Evolutionary conservation across 495 filamentous ascomycete genomes (phyloP).

Genomic region (Talaromyces wortmannii): DNA sequence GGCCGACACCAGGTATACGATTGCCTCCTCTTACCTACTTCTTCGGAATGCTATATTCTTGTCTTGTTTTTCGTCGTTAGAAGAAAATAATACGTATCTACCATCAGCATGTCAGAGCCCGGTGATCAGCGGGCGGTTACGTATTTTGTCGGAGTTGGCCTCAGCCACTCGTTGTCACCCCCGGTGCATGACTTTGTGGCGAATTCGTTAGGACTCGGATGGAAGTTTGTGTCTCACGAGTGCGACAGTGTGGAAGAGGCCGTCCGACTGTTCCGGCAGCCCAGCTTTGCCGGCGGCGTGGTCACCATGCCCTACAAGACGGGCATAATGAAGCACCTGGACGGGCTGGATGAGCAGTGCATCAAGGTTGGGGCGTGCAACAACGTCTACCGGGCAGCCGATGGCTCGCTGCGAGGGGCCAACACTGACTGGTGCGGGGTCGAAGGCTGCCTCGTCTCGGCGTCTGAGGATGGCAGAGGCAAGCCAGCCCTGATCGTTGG

Average conservation of each 20-base stretch:
- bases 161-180: slow-evolving; percentile 36
- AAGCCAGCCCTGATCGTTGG: slow-evolving; percentile 49
- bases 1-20: no score
- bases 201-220: slow-evolving; percentile 25
- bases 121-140: slow-evolving; percentile 6
- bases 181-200: slow-evolving; percentile 37
- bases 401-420: slow-evolving; percentile 46
- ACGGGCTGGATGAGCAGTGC: slow-evolving; percentile 51
- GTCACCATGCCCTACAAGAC: slow-evolving; percentile 69
- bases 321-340: slow-evolving; percentile 51
- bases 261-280: slow-evolving; percentile 20
- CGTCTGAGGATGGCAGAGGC: slow-evolving; percentile 26
- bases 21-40: no score
- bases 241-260: slow-evolving; percentile 24
- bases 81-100: no score
- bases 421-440: slow-evolving; percentile 67
- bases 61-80: no score
- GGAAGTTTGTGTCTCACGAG: slow-evolving; percentile 30
- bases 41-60: no score
- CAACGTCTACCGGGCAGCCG: slow-evolving; percentile 52
- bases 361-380: slow-evolving; percentile 57
- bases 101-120: neutral
- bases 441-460: slow-evolving; percentile 42
- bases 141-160: slow-evolving; percentile 33
- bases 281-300: slow-evolving; percentile 45